phyloP scores from a whole-genome alignment of 345 rosid genomes.

The Acer yangbiense region DNA sequence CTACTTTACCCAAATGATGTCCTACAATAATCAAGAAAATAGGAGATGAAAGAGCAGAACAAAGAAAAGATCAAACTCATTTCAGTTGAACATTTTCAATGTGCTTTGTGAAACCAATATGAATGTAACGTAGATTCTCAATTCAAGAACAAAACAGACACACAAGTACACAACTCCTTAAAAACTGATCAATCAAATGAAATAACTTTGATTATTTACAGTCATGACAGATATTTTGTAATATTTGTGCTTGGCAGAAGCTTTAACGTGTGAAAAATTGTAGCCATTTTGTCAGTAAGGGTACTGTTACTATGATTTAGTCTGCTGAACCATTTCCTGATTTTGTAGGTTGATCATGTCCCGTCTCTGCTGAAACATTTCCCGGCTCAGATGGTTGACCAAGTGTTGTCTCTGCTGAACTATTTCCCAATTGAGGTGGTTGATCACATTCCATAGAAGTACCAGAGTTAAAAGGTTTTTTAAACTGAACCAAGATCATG shows the following conservation, averaged over 20 bases:
- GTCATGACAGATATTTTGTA: constrained; percentile 6
- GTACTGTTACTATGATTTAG: constrained; percentile 11
- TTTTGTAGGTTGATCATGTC: neutral
- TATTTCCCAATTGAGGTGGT: neutral
- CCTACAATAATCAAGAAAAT: too few relatives aligned
- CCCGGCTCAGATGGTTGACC: constrained; percentile 6
- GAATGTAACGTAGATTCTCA: neutral
- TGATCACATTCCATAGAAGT: constrained; percentile 13
- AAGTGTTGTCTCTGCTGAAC: neutral
- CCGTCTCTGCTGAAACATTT: neutral
- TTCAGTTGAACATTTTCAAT: too few relatives aligned
- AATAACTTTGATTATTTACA: constrained; percentile 25
- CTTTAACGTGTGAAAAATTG: neutral
- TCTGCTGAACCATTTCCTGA: neutral
- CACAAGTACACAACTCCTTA: constrained; percentile 1
- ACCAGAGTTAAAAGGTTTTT: constrained; percentile 36
- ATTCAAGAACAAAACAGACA: neutral
- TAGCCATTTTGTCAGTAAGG: neutral
- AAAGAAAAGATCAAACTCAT: too few relatives aligned
- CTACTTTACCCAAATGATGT: too few relatives aligned
- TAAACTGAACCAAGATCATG: constrained; percentile 84
- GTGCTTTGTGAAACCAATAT: too few relatives aligned
- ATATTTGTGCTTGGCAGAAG: constrained; percentile 15
- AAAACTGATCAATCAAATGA: neutral
- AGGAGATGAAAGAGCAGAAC: too few relatives aligned